Conservation (phyloP, 2,329 filamentous ascomycete genomes). For the Paraconiothyrium sp. region DNA sequence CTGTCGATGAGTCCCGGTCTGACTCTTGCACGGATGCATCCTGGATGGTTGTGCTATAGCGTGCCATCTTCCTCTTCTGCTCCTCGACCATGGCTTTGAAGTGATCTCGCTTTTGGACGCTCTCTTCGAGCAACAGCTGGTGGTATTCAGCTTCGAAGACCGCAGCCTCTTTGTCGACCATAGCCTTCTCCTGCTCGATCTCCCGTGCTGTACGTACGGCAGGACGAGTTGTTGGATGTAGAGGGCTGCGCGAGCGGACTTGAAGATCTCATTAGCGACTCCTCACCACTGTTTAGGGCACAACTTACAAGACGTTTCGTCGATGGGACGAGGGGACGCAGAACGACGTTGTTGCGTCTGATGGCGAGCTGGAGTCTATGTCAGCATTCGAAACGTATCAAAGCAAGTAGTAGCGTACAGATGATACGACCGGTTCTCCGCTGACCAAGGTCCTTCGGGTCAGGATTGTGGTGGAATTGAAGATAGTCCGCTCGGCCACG, state of each 20-base stretch:
- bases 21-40: neutral
- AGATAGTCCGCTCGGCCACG: no score
- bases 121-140: neutral
- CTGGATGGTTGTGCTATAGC: neutral
- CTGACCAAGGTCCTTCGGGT: neutral
- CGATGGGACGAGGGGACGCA: neutral
- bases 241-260: neutral
- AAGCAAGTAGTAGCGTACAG: neutral
- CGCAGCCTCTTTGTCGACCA: neutral
- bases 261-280: neutral
- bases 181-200: neutral
- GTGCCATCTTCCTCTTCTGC: neutral
- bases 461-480: no score
- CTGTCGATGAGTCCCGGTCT: no score
- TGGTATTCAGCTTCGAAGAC: constrained; percentile 1
- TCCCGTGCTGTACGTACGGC: constrained; percentile 54
- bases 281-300: neutral
- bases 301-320: neutral
- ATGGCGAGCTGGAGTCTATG: neutral
- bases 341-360: neutral
- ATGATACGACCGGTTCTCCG: neutral
- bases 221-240: neutral
- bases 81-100: constrained; percentile 7
- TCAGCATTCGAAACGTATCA: neutral
- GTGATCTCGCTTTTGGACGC: constrained; percentile 2